Evolutionary conservation across 805 yeast species (phyloP), one percentile per base, ranked within the genome.

Genomic region (Debaryomyces hansenii): DNA sequence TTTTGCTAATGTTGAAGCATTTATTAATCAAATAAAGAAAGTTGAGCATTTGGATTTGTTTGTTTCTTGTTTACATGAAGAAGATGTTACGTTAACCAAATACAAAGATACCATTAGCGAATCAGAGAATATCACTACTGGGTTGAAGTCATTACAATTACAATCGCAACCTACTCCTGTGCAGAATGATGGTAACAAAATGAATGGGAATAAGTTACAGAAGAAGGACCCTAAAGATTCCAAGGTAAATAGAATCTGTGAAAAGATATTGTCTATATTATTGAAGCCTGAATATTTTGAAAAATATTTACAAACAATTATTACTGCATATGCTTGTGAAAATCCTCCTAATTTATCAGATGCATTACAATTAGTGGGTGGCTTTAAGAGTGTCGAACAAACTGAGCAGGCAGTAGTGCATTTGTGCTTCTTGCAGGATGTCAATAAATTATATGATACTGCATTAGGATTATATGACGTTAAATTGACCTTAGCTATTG

Each of bases 251-350:
- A 77, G 67, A 47, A 82, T 94, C 27, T 90, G 98, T 67, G 82
- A 83, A 37, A 84, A 84, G 6, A 63, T 92, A 32, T 66, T 90
- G 15, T 61, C 72, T 0, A 83, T 85, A 1, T 68, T 90, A 34
- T 60, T 74, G 29, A 67, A 67, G 35, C 78, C 83, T 4, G 69
- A 72, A 36, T 81, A 80, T 58, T 77, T 74, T 50, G 62, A 72
- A 21, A 78, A 76, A 52, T 88, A 87, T 57, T 63, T 86, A 45
- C 95, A 89, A 63, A 79, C 94, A 1, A 80, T 87, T 16, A 78
- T 94, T 46, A 92, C 99, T 3, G 96, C 97, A 0, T 88, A 85
- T 60, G 96, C 97, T 0, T 89, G 96, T 64, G 87, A 88, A 69
- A 82, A 77, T 35, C 99, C 99, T 2, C 90, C 97, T 12, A 87